Percentiles rank a stretch among this genome's conserved stretches.
These are phyloP conservation scores for Tylopilus balloui DNA, from an alignment of 768 basidiomycete species.

Conservation along the genomic window DNA sequence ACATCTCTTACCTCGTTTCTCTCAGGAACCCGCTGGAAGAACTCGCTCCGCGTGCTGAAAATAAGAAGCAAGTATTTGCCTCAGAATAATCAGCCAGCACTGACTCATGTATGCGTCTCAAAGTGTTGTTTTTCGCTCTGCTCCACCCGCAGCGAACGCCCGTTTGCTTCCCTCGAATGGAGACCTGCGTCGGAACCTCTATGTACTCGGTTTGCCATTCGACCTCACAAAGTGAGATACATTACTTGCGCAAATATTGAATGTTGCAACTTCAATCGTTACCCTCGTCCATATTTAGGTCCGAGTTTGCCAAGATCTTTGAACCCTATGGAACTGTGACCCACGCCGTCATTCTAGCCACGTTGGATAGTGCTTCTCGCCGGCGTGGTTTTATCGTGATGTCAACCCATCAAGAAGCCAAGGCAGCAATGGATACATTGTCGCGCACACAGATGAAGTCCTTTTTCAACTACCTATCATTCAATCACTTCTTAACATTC, in stretches of 20 bases:
- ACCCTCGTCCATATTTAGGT: constrained; percentile 16
- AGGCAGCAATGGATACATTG: constrained; percentile 57
- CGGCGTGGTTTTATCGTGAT: constrained; percentile 83
- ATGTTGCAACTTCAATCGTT: too few relatives aligned
- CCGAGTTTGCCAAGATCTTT: constrained; percentile 60
- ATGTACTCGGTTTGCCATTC: constrained; percentile 80
- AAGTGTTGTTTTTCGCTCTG: constrained; percentile 37
- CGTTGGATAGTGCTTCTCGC: constrained; percentile 78
- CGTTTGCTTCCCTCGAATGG: constrained; percentile 25
- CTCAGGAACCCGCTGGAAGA: constrained; percentile 10
- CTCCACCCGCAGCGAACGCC: background rate
- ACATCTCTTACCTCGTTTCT: constrained; percentile 8
- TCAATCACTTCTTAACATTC: constrained; percentile 1
- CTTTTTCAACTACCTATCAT: constrained; percentile 11
- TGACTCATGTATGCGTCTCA: constrained; percentile 20
- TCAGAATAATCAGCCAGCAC: background rate
- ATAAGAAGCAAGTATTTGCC: constrained; percentile 45
- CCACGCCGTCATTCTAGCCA: constrained; percentile 79
- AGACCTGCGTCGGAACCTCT: constrained; percentile 68
- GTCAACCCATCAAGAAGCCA: constrained; percentile 69
- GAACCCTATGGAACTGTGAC: constrained; percentile 61
- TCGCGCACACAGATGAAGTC: constrained; percentile 71
- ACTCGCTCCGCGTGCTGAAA: constrained; percentile 51
- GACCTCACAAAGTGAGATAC: constrained; percentile 65
- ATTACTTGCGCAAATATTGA: background rate